Evolutionary conservation across 2,329 filamentous ascomycete species (phyloP).

Genomic region (Pseudocercospora musae): DNA sequence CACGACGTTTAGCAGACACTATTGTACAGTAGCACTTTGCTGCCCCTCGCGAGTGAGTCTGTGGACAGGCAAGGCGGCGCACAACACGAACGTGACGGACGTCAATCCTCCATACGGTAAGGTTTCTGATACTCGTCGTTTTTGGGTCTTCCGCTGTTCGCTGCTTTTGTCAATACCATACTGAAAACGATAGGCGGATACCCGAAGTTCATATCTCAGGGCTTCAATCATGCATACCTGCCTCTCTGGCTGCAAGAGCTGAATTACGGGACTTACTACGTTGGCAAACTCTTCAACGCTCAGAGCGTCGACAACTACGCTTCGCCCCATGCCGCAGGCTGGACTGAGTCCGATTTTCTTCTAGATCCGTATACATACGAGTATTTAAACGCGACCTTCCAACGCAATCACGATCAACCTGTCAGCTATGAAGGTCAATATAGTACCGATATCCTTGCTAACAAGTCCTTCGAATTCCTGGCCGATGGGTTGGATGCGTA

Average conservation of each 20-base stretch:
- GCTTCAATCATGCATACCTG: conserved; percentile 64
- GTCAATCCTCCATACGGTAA: conserved; percentile 53
- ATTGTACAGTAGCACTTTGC: conserved; percentile 64
- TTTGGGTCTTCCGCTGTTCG: not conserved
- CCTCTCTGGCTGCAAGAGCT: conserved; percentile 68
- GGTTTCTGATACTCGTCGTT: conserved; percentile 1
- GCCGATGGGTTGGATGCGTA: conserved; percentile 54
- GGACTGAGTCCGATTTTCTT: conserved; percentile 50
- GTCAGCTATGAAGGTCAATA: conserved; percentile 56
- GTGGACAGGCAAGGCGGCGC: conserved; percentile 63
- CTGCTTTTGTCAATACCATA: not conserved
- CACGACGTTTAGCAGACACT: conserved; percentile 60
- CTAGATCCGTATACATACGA: conserved; percentile 64
- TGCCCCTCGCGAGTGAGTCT: conserved; percentile 65
- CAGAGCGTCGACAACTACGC: conserved; percentile 62
- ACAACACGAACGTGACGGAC: conserved; percentile 69
- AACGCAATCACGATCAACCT: conserved; percentile 57
- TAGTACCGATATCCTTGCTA: conserved; percentile 57
- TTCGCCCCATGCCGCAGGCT: conserved; percentile 56
- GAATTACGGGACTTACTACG: conserved; percentile 70
- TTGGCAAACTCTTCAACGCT: conserved; percentile 68
- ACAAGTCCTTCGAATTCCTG: conserved; percentile 59
- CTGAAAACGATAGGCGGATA: conserved; percentile 49
- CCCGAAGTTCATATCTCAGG: conserved; percentile 63
- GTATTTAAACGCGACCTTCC: conserved; percentile 64